Conservation (phyloP, 1,284 basidiomycete genomes). For the Sporisorium exsertum region DNA sequence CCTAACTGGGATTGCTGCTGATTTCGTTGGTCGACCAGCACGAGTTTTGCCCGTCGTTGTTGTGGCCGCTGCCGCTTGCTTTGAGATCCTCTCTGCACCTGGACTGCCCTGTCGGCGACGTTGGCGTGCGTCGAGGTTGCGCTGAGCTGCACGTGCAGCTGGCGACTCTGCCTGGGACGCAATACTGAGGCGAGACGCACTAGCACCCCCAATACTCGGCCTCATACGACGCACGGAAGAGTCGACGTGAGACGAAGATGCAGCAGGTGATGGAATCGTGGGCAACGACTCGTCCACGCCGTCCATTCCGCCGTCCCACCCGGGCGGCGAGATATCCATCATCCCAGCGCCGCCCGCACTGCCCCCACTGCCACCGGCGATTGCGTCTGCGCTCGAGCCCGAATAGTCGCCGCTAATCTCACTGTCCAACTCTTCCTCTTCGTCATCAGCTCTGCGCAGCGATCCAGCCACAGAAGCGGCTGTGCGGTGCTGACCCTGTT, state of each 20-base stretch:
- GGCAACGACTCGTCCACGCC: slow-evolving; percentile 26
- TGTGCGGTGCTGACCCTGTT: slow-evolving; percentile 3
- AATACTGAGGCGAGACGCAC: slow-evolving; percentile 30
- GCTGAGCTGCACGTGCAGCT: slow-evolving; percentile 35
- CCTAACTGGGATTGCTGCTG: slow-evolving; percentile 1
- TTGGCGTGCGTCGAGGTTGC: slow-evolving; percentile 30
- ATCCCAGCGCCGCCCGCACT: slow-evolving; percentile 8
- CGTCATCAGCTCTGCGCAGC: slow-evolving; percentile 10
- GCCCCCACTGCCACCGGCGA: slow-evolving; percentile 8
- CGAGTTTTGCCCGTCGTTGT: slow-evolving; percentile 3
- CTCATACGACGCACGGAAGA: slow-evolving; percentile 30
- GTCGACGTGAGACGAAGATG: slow-evolving; percentile 28
- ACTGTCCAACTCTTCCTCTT: slow-evolving; percentile 20
- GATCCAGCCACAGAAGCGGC: not conserved
- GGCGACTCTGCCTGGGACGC: slow-evolving; percentile 34
- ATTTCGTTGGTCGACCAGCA: slow-evolving; percentile 21
- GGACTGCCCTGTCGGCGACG: slow-evolving; percentile 40
- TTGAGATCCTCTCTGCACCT: slow-evolving; percentile 9
- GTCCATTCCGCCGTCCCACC: slow-evolving; percentile 16
- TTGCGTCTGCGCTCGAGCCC: slow-evolving; percentile 5
- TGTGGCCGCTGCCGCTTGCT: slow-evolving; percentile 7
- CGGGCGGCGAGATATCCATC: slow-evolving; percentile 13
- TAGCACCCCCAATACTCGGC: slow-evolving; percentile 27
- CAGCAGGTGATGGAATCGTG: slow-evolving; percentile 36
- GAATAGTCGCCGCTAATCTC: slow-evolving; percentile 28